phyloP scores from a whole-genome alignment of 108 stramenopile genomes.

The Nitzschia palea region DNA sequence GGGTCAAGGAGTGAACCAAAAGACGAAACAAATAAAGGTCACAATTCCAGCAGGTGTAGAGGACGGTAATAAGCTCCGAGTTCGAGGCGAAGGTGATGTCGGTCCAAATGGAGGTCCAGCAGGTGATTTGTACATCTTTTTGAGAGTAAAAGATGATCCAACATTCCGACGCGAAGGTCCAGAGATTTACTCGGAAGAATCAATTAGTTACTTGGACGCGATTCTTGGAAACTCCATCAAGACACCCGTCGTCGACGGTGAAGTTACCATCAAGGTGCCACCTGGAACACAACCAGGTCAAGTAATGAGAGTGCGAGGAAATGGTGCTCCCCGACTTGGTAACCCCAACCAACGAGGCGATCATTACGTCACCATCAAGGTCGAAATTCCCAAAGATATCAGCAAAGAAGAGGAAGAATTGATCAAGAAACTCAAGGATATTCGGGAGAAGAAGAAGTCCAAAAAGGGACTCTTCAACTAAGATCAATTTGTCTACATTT shows the following conservation, averaged over 20 bases:
- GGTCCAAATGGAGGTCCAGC: conserved; percentile 92
- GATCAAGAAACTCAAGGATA: conserved; percentile 72
- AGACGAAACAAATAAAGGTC: conserved; percentile 96
- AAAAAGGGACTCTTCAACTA: conserved; percentile 31
- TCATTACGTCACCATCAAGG: conserved; percentile 95
- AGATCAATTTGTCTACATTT: background rate
- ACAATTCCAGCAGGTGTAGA: conserved; percentile 95
- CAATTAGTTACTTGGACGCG: conserved; percentile 91
- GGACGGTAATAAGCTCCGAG: conserved; percentile 94
- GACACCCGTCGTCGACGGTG: conserved; percentile 92
- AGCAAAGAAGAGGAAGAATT: conserved; percentile 88
- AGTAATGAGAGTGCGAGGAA: conserved; percentile 91
- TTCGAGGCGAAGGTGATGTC: conserved; percentile 95
- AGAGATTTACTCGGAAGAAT: conserved; percentile 90
- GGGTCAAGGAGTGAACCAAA: conserved; percentile 89
- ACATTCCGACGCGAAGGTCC: conserved; percentile 92
- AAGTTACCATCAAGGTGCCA: conserved; percentile 95
- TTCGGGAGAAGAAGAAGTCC: conserved; percentile 67
- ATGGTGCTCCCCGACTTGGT: conserved; percentile 88
- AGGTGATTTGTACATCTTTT: conserved; percentile 96
- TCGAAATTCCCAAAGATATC: conserved; percentile 91
- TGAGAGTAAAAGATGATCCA: conserved; percentile 90
- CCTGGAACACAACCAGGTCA: conserved; percentile 97
- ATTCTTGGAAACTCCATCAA: conserved; percentile 92
- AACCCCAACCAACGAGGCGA: conserved; percentile 84